These are phyloP conservation scores for Nannochloropsis gaditana DNA, from an alignment of 108 stramenopile genomes.

Conservation along the genomic window DNA sequence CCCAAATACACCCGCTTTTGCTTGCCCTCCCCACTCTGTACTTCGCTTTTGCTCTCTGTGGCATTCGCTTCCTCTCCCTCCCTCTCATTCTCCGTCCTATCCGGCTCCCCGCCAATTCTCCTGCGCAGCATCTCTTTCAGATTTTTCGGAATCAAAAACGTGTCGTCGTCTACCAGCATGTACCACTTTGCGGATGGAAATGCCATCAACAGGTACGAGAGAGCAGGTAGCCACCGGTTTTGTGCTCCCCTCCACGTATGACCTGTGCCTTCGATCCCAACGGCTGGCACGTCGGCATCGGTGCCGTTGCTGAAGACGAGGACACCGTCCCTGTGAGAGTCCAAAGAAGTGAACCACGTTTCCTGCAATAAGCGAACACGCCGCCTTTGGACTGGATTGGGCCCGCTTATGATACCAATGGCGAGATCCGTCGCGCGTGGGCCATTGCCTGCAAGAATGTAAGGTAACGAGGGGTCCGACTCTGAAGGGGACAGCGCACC, in stretches of 20 bases:
- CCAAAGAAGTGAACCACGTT: neutral
- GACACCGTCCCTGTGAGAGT: neutral
- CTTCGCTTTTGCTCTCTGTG: too few species aligned
- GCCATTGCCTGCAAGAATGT: conserved; percentile 8
- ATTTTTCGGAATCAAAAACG: neutral
- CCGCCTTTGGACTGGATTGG: neutral
- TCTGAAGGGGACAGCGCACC: neutral
- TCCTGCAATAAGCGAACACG: neutral
- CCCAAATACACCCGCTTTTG: neutral
- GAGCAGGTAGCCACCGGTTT: neutral
- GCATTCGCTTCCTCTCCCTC: neutral
- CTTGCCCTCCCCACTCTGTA: too few species aligned
- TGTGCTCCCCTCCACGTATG: neutral
- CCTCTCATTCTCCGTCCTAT: neutral
- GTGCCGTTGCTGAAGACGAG: neutral
- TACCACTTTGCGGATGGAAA: neutral
- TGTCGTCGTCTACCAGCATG: neutral
- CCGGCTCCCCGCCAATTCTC: too few species aligned
- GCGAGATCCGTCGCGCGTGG: neutral
- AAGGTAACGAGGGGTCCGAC: neutral
- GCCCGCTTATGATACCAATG: conserved; percentile 2
- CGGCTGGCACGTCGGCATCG: neutral
- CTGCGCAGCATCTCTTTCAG: neutral
- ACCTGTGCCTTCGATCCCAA: neutral
- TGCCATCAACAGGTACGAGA: neutral